Conservation (phyloP, 2,329 filamentous ascomycete species). For the Curvularia sp. region DNA sequence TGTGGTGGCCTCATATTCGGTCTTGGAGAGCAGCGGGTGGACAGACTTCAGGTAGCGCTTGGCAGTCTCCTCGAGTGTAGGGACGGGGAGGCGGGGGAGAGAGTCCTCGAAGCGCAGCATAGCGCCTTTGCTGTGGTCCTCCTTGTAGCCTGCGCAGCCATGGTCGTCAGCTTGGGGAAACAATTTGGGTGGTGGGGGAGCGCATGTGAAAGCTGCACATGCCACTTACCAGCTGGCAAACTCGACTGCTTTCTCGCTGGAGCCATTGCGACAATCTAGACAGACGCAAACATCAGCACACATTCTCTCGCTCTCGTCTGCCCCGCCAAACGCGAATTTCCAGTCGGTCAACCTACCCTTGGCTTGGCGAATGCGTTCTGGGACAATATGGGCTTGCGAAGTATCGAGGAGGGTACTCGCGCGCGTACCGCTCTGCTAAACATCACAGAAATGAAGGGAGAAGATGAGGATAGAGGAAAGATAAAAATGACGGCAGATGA, state of each 20-base stretch:
- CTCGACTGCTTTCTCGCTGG: constrained; percentile 52
- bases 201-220: constrained; percentile 23
- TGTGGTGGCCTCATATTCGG: constrained; percentile 75
- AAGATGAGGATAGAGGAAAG: constrained; percentile 15
- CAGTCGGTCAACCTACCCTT: constrained; percentile 36
- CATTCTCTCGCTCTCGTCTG: not conserved
- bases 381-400: constrained; percentile 42
- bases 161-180: constrained; percentile 8
- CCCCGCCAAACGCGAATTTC: not conserved
- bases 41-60: constrained; percentile 81
- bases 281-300: constrained; percentile 17
- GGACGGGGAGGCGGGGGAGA: constrained; percentile 79
- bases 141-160: constrained; percentile 69
- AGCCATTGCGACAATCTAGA: constrained; percentile 47
- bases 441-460: constrained; percentile 36
- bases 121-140: constrained; percentile 77
- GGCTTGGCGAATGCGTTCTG: constrained; percentile 31
- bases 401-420: constrained; percentile 48
- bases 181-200: constrained; percentile 10
- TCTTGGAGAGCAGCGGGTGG: constrained; percentile 72
- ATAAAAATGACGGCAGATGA: constrained; percentile 17
- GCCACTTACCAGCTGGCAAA: constrained; percentile 55
- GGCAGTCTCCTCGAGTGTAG: constrained; percentile 81
- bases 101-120: constrained; percentile 88
- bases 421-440: constrained; percentile 51